Evolutionary conservation across 768 basidiomycete genomes (phyloP), one percentile per base, ranked within the genome.

Genomic region (Royoungia palumana): DNA sequence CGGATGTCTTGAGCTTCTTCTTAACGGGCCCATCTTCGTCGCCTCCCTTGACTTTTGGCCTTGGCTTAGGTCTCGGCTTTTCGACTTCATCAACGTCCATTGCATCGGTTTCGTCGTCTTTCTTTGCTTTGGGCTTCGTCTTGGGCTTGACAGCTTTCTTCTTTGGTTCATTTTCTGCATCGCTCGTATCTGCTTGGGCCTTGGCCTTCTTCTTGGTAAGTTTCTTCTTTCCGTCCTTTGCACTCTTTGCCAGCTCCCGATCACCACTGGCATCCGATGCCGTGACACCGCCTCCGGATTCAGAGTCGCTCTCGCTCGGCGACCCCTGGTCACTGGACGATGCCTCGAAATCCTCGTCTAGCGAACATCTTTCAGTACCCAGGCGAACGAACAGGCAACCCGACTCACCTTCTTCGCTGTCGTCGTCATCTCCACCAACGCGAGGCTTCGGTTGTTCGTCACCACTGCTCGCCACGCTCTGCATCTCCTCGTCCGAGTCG

Each of bases 271-370:
- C 89, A 61, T 91, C 89, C 0, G 90, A 91, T 11, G 87, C 90
- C 6, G 88, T 91, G 47, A 82, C 78, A 1, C 83, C 88, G 4
- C 83, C 87, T 6, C 62, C 73, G 17, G 69, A 80, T 30, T 76
- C 82, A 1, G 81, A 80, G 43, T 88, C 89, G 30, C 72, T 77
- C 14, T 80, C 87, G 34, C 82, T 85, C 0, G 94, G 90, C 5
- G 94, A 96, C n/a, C 94, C 94, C 38, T 74, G 76, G 60, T 96
- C 94, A 0, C 88, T 89, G 2, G 73, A 85, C 7, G 87, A 91
- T 8, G 85, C 93, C 52, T 84, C 70, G 80, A 98, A 98, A 69
- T 96, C 94, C 67, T 94, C 87, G 56, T 88, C 95, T 88, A 65
- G 56, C 17, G 17, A 21, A 42, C 11, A 11, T 16, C 24, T 14